A percentile compares a stretch with the other conserved stretches of the same genome.
Conservation (phyloP, 495 filamentous ascomycete genomes). For the Friedmanniomyces simplex region DNA sequence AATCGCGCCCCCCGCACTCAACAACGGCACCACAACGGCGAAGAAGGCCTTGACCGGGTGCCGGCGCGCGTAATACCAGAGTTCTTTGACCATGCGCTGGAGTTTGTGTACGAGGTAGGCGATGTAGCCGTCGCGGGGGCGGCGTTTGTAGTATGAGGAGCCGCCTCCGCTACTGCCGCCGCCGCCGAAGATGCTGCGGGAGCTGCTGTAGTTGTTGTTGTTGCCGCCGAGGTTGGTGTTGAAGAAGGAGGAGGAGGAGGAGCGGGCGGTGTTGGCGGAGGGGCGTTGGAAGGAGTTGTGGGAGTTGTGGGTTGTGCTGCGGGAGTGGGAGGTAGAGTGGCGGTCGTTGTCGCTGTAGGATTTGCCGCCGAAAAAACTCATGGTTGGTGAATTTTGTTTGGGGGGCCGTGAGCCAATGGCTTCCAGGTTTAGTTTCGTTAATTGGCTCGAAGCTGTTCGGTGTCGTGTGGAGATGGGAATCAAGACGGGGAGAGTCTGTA, state of each 20-base stretch:
- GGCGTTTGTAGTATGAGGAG: conserved; percentile 56
- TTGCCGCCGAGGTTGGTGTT: neutral
- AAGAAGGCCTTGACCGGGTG: conserved; percentile 78
- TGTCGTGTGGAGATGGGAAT: too few species aligned
- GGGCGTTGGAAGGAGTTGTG: conserved; percentile 15
- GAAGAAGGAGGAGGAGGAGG: conserved; percentile 2
- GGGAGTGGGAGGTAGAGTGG: conserved; percentile 10
- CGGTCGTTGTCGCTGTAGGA: conserved; percentile 14
- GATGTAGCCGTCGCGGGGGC: conserved; percentile 65
- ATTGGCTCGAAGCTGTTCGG: too few species aligned
- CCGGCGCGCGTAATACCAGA: conserved; percentile 62
- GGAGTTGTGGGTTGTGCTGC: neutral
- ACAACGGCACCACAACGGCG: conserved; percentile 71
- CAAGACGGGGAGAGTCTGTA: too few species aligned
- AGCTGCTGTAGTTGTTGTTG: too few species aligned
- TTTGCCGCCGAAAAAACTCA: conserved; percentile 22
- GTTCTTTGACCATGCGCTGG: conserved; percentile 60
- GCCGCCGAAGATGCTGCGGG: conserved; percentile 6
- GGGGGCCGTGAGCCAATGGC: neutral
- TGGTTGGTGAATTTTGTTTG: conserved; percentile 6
- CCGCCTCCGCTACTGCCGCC: conserved; percentile 1
- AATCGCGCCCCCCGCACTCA: conserved; percentile 65
- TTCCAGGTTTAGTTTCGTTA: neutral
- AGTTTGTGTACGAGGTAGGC: conserved; percentile 57
- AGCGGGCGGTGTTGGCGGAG: conserved; percentile 1